Evolutionary conservation across 2,329 filamentous ascomycete species (phyloP).

Genomic region (Cercospora sp.): DNA sequence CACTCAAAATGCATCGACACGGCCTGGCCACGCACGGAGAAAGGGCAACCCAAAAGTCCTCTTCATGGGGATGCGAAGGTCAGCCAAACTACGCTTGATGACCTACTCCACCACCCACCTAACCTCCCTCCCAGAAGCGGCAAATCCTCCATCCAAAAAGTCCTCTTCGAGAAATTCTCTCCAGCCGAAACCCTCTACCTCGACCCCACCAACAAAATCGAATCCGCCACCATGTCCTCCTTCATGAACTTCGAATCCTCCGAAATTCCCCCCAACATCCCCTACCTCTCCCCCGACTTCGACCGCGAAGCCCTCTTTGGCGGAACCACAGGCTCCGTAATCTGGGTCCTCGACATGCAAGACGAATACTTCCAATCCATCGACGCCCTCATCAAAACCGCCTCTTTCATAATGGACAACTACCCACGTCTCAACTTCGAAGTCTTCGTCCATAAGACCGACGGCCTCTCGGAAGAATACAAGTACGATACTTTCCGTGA

Average conservation of each 20-base stretch:
- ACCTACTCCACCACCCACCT: background rate
- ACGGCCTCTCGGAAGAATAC: conserved; percentile 95
- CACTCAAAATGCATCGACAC: conserved; percentile 14
- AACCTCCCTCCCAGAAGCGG: conserved; percentile 69
- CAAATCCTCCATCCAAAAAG: conserved; percentile 96
- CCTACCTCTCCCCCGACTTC: conserved; percentile 85
- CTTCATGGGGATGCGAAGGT: conserved; percentile 92
- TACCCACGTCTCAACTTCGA: conserved; percentile 96
- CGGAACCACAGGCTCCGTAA: conserved; percentile 79
- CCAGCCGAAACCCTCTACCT: conserved; percentile 94
- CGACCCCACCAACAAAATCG: conserved; percentile 90
- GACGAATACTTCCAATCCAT: conserved; percentile 96
- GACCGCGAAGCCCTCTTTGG: conserved; percentile 93
- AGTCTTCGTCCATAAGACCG: conserved; percentile 98
- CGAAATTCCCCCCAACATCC: conserved; percentile 94
- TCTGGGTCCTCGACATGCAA: conserved; percentile 98
- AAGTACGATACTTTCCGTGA: conserved; percentile 94
- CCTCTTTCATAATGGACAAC: conserved; percentile 80
- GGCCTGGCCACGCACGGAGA: conserved; percentile 26
- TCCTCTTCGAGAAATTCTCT: conserved; percentile 98
- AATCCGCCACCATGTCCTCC: conserved; percentile 93
- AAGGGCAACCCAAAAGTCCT: conserved; percentile 67
- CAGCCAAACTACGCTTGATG: background rate
- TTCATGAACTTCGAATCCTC: conserved; percentile 99
- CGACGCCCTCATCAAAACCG: conserved; percentile 80